Evolutionary conservation across 2,329 filamentous ascomycete genomes (phyloP), one percentile per base, ranked within the genome.

Genomic region (Fusarium euwallaceae): DNA sequence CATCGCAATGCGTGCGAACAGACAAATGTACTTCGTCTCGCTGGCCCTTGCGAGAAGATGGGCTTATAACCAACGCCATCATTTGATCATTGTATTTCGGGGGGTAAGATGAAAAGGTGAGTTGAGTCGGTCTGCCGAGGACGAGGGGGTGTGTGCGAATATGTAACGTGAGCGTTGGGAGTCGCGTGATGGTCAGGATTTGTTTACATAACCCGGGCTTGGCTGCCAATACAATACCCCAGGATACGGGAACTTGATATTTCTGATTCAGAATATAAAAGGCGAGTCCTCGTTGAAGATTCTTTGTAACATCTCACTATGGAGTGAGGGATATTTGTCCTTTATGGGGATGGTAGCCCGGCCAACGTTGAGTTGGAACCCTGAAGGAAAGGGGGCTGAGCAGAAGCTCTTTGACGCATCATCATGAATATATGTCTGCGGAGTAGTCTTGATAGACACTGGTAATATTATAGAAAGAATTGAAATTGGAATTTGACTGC

Each of bases 161-260:
- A 48, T 48, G 43, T 48, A 48, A 48, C 43, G 43, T 48, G 43
- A 48, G 43, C 11, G 43, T 22, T 14, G 14, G 24, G 43, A 48
- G 43, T 48, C 43, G 43, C 43, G 43, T 48, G 43, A 48, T 48
- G 43, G 43, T 48, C 43, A 17, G 43, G 43, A 17, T 24, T 48
- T 48, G 43, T 5, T 48, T 48, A 48, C 43, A 48, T 48, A 48
- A 48, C 43, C 43, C 22, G 8, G 41, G 41, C 43, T 48, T 48
- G 43, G 43, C 43, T 48, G 16, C 16, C 43, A 6, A 14, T 24
- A 24, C 8, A 10, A 24, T 9, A 48, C 22, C 14, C 14, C 2
- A 48, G 4, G 4, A 17, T 17, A 17, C 14, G 1, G 14, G 43
- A 24, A 24, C 7, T 45, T 10, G 7, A 3, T 17, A 24, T 24